These are phyloP conservation scores for Pachyrhizus erosus DNA, from an alignment of 306 rosid species.

Conservation along the genomic window DNA sequence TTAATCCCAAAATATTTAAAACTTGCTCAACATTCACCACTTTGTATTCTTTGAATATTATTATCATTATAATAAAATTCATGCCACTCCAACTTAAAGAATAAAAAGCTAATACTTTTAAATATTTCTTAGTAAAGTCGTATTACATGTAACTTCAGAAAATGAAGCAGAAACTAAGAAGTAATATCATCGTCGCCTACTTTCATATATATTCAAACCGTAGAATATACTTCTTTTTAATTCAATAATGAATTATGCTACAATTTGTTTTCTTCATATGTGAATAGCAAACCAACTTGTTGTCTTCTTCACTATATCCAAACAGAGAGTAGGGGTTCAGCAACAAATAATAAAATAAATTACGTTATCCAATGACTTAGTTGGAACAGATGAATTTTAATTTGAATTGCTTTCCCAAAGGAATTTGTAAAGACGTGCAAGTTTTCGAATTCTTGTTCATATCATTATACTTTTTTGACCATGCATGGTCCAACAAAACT, in stretches of 20 bases:
- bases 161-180: neutral
- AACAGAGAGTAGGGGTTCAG: neutral
- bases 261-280: neutral
- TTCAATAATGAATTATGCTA: neutral
- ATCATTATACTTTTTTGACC: too few relatives aligned
- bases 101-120: neutral
- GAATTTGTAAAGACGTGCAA: neutral
- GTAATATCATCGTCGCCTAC: neutral
- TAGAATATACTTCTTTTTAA: neutral
- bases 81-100: too few relatives aligned
- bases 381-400: too few relatives aligned
- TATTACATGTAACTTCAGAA: neutral
- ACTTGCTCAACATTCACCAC: too few relatives aligned
- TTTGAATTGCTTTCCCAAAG: neutral
- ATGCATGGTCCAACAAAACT: too few relatives aligned
- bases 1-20: too few relatives aligned
- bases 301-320: neutral
- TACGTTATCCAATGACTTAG: neutral
- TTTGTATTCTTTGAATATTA: too few relatives aligned
- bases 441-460: too few relatives aligned
- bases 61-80: too few relatives aligned
- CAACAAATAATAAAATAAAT: neutral
- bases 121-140: neutral
- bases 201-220: neutral
- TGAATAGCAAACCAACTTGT: neutral